A percentile compares a stretch with the other conserved stretches of the same genome.
These are phyloP conservation scores for Cryphonectria carpinicola DNA, from an alignment of 2,329 filamentous ascomycete species.

Conservation along the genomic window DNA sequence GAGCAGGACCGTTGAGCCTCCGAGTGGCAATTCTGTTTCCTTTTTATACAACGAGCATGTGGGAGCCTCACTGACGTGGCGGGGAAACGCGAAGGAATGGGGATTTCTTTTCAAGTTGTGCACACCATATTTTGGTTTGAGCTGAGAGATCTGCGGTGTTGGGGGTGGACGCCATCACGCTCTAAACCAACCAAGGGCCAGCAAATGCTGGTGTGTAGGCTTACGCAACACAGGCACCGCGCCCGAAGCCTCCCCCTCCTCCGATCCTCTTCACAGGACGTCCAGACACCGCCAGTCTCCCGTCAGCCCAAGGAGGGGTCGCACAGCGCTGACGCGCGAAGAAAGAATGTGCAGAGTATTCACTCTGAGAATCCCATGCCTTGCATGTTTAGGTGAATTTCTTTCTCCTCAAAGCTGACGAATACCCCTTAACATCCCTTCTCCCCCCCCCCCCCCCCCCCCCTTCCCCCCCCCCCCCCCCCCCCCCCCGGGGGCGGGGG, in stretches of 20 bases:
- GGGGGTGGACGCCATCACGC: background rate
- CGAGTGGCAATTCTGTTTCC: background rate
- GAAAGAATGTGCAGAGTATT: too few relatives aligned
- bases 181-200: background rate
- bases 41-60: background rate
- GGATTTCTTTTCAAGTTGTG: background rate
- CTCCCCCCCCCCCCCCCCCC: too few relatives aligned
- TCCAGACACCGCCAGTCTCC: slow-evolving; percentile 4
- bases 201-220: background rate
- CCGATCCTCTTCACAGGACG: background rate
- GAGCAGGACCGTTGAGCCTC: background rate
- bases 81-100: background rate
- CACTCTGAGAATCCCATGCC: background rate
- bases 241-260: background rate
- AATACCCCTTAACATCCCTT: too few relatives aligned
- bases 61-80: background rate
- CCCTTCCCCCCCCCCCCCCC: too few relatives aligned
- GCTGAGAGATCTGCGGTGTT: background rate
- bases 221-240: background rate
- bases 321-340: background rate
- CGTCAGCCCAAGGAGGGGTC: background rate
- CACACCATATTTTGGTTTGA: background rate
- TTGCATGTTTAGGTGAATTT: background rate
- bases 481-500: too few relatives aligned
- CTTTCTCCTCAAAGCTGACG: background rate